Percentiles rank a stretch among this genome's conserved stretches.
Evolutionary conservation across 225 moss, liverwort and hornwort species (phyloP).

Genomic region (Pleurozium schreberi): DNA sequence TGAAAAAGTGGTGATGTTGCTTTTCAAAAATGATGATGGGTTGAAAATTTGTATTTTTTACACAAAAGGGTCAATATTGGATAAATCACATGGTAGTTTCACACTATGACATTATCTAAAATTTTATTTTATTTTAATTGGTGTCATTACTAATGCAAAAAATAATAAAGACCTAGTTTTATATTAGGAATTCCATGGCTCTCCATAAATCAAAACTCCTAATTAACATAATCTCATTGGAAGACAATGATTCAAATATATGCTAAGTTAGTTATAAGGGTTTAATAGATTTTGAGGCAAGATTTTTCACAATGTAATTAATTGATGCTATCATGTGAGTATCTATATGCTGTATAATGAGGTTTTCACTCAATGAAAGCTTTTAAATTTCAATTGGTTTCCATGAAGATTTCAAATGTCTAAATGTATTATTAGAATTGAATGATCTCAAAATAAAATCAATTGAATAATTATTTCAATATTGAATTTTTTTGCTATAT

Average conservation of each 20-base stretch:
- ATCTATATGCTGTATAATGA: too few relatives aligned
- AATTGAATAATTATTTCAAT: background rate
- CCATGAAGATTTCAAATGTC: rapidly evolving
- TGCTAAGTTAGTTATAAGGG: rapidly evolving
- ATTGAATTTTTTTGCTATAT: too few relatives aligned
- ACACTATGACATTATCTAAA: rapidly evolving
- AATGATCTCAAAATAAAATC: background rate
- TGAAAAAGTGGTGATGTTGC: rapidly evolving
- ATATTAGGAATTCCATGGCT: background rate
- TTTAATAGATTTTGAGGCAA: background rate
- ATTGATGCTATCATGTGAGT: background rate
- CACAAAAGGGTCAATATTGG: background rate
- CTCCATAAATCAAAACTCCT: background rate
- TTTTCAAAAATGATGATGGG: background rate
- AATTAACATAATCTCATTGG: background rate
- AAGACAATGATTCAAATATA: background rate
- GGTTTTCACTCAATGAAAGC: background rate
- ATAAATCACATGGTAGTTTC: background rate
- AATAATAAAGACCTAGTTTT: rapidly evolving
- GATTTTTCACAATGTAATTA: background rate
- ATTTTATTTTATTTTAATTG: too few relatives aligned
- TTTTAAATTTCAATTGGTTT: background rate
- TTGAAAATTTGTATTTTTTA: too few relatives aligned
- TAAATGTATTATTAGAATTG: background rate
- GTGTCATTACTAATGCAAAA: rapidly evolving